phyloP scores from a whole-genome alignment of 2,329 filamentous ascomycete species.

The Zymoseptoria passerinii region DNA sequence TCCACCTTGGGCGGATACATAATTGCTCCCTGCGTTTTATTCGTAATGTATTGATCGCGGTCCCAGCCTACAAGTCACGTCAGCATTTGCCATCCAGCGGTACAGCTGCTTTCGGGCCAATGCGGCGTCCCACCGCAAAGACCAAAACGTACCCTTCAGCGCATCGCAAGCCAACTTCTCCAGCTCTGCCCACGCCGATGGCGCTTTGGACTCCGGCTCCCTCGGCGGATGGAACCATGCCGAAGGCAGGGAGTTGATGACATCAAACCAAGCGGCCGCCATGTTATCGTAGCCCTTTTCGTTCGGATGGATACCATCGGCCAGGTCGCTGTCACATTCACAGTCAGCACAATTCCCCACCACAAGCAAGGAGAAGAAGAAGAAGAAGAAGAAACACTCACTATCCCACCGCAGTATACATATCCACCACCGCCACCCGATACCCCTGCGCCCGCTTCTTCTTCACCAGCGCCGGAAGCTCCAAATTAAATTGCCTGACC shows the following conservation, averaged over 20 bases:
- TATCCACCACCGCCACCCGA: not conserved
- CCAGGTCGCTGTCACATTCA: not conserved
- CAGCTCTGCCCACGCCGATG: not conserved
- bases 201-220: not conserved
- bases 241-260: not conserved
- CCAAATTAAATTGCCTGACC: not conserved
- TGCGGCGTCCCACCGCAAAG: not conserved
- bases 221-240: not conserved
- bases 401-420: not conserved
- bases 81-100: not conserved
- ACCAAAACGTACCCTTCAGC: not conserved
- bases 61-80: not conserved
- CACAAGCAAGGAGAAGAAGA: not conserved
- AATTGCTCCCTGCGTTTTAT: not conserved
- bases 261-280: constrained; percentile 1
- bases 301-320: not conserved
- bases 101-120: not conserved
- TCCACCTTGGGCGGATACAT: not conserved
- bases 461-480: not conserved
- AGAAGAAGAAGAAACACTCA: not conserved
- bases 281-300: not conserved
- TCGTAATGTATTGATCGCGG: not conserved
- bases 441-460: not conserved
- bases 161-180: not conserved
- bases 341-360: not conserved